phyloP scores from a whole-genome alignment of 768 basidiomycete genomes.

The Crepidotus variabilis region DNA sequence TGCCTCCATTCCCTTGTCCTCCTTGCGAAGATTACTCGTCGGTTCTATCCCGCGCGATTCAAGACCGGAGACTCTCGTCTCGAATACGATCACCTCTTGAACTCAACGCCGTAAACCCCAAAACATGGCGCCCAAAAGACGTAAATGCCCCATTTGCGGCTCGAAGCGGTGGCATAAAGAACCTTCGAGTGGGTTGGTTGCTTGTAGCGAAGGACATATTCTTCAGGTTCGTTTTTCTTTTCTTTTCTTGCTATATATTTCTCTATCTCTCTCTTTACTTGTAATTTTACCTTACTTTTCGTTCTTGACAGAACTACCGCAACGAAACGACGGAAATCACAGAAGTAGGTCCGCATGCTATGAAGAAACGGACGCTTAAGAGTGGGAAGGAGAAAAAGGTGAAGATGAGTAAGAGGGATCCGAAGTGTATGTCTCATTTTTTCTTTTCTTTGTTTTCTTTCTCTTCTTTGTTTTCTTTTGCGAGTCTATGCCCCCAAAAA shows the following conservation, averaged over 20 bases:
- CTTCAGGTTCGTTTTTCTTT: conserved; percentile 56
- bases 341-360: conserved; percentile 54
- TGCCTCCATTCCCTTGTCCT: too few species aligned
- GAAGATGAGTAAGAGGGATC: conserved; percentile 49
- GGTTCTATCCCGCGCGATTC: too few species aligned
- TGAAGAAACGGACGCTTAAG: conserved; percentile 67
- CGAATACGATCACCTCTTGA: too few species aligned
- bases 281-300: neutral
- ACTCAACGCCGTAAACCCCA: neutral
- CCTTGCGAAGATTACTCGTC: too few species aligned
- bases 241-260: too few species aligned
- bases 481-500: neutral
- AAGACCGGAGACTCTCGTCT: too few species aligned
- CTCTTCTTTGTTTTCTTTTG: too few species aligned
- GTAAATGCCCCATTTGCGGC: conserved; percentile 73
- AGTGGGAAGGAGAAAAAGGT: conserved; percentile 50
- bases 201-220: conserved; percentile 90
- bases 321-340: conserved; percentile 75
- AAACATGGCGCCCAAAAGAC: conserved; percentile 23
- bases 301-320: conserved; percentile 64
- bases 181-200: conserved; percentile 71
- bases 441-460: neutral
- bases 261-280: neutral
- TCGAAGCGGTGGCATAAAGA: conserved; percentile 90
- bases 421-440: conserved; percentile 39